A percentile compares a stretch with the other conserved stretches of the same genome.
Evolutionary conservation across 768 basidiomycete species (phyloP).

Genomic region (Tricholoma saponaceum): DNA sequence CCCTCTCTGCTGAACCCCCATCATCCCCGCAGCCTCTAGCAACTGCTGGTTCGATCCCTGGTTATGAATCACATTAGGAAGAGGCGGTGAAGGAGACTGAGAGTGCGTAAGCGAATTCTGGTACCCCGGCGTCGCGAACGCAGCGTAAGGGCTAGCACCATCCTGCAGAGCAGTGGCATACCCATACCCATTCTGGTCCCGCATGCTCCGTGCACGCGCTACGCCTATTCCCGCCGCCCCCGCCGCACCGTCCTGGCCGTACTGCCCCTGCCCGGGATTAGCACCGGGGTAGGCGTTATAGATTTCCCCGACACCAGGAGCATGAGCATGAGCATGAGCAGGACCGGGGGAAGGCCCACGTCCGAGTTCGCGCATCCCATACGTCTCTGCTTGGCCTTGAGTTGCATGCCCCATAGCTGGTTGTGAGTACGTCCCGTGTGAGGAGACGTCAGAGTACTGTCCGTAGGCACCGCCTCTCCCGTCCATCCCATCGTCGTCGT

Average conservation of each 20-base stretch:
- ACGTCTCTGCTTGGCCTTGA: slow-evolving; percentile 30
- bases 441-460: slow-evolving; percentile 18
- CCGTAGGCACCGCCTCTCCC: not conserved
- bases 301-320: slow-evolving; percentile 25
- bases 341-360: slow-evolving; percentile 18
- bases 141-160: slow-evolving; percentile 34
- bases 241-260: slow-evolving; percentile 10
- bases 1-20: not conserved
- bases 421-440: slow-evolving; percentile 52
- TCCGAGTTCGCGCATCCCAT: slow-evolving; percentile 38
- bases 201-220: slow-evolving; percentile 34
- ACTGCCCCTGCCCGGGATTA: not conserved
- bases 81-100: not conserved
- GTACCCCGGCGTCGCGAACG: slow-evolving; percentile 28
- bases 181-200: slow-evolving; percentile 23
- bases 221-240: slow-evolving; percentile 43
- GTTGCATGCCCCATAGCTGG: slow-evolving; percentile 32
- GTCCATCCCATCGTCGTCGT: not conserved
- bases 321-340: too few relatives aligned
- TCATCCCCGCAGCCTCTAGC: slow-evolving; percentile 21
- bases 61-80: not conserved
- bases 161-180: slow-evolving; percentile 33
- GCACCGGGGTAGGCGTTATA: not conserved
- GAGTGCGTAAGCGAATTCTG: not conserved
- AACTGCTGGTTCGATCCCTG: slow-evolving; percentile 2